Base-by-base conservation (phyloP, 1,139 yeast genomes). In the Kazachstania sp. region DNA sequence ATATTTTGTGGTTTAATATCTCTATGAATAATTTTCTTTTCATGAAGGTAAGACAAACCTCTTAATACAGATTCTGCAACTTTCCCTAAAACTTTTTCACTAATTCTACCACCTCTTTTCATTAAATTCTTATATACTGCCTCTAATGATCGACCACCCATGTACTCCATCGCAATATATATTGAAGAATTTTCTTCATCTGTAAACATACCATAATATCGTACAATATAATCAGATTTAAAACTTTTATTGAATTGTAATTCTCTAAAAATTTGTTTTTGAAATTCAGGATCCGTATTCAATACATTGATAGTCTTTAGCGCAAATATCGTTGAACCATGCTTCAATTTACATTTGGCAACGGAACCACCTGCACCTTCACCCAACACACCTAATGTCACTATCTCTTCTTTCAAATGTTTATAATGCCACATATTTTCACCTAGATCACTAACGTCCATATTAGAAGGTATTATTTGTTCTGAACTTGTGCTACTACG, bases 291-390 rank as follows among this genome's bases (percentile, higher is more conserved):
- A 53, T 83, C 84, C 4, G 95, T 95, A 63, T 86, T 86, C 11
- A 92, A 79, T 31, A 70, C 63, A 18, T 64, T 61, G 36, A 83
- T 83, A n/a, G 83, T 74, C 66, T 92, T 92, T 49, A 92, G 68
- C 0, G 98, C 98, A 74, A 92, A 90, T 3, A 88, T 71, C 34
- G 78, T 79, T 37, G 64, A 56, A 7, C 81, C 79, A 39, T 72
- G 64, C 49, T 70, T 70, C 41, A 83, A 69, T 53, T 69, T 71
- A 65, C 97, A 92, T 61, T 86, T 79, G 23, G 83, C 75, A 11
- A 92, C 98, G 18, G 87, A 75, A 1, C 98, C 98, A 11, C 97
- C 95, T 40, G 86, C 84, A 15, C 98, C 98, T 69, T 92, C 97
- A 16, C 98, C 98, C 16, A 92, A 67, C 38, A 79, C 73, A 31